Conservation (phyloP, 495 filamentous ascomycete species). For the Talaromyces proteolyticus region DNA sequence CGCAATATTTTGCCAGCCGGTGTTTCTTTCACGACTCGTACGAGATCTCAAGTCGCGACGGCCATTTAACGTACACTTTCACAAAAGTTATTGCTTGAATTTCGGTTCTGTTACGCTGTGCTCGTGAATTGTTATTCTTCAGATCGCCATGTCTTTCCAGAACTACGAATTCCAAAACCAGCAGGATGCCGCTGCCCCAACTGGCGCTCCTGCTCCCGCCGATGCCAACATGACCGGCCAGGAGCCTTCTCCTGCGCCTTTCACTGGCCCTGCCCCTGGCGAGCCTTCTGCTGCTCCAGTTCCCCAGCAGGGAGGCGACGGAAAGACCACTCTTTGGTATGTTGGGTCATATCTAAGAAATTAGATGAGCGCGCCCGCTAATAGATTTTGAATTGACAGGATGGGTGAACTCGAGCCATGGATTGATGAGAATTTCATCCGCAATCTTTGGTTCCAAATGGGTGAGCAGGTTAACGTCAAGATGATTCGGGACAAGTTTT, state of each 20-base stretch:
- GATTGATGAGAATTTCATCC: constrained; percentile 99
- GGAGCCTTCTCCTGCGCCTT: constrained; percentile 47
- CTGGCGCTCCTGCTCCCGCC: constrained; percentile 46
- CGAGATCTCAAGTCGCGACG: constrained; percentile 8
- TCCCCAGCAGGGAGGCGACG: constrained; percentile 52
- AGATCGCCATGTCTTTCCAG: constrained; percentile 51
- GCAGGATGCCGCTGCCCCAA: constrained; percentile 46
- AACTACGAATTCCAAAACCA: constrained; percentile 55
- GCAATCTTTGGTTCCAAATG: constrained; percentile 85
- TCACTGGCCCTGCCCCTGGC: constrained; percentile 46
- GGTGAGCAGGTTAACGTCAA: constrained; percentile 96
- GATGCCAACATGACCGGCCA: constrained; percentile 47
- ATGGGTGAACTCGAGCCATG: constrained; percentile 99
- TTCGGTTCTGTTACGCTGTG: constrained; percentile 22
- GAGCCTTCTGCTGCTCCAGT: constrained; percentile 45
- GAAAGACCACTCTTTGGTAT: constrained; percentile 81
- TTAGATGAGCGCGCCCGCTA: neutral
- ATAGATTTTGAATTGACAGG: constrained; percentile 40
- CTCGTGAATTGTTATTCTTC: constrained; percentile 19
- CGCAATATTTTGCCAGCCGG: neutral
- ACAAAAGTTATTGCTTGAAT: constrained; percentile 18
- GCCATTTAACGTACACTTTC: neutral
- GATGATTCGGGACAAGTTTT: constrained; percentile 99
- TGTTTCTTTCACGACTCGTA: constrained; percentile 3
- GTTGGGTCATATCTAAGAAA: constrained; percentile 25